phyloP scores from a whole-genome alignment of 2,329 filamentous ascomycete genomes.

The Alternaria gaisen region DNA sequence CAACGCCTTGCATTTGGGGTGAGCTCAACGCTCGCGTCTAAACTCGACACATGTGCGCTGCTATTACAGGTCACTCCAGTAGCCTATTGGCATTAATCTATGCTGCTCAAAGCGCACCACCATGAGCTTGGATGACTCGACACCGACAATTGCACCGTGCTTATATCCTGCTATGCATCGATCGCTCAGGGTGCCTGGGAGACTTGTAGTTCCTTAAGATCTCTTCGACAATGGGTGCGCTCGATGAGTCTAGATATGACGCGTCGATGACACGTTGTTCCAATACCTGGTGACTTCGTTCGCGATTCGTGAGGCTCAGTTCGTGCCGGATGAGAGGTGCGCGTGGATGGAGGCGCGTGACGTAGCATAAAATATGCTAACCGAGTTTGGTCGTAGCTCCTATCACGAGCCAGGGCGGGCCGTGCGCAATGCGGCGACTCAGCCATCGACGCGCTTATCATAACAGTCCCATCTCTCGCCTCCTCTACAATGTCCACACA shows the following conservation, averaged over 20 bases:
- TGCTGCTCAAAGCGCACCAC: not conserved
- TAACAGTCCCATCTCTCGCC: constrained; percentile 20
- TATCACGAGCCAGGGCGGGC: constrained; percentile 24
- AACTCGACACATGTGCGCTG: not conserved
- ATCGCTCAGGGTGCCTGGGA: not conserved
- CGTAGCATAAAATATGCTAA: constrained; percentile 5
- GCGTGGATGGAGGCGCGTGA: constrained; percentile 18
- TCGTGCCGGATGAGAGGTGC: constrained; percentile 12
- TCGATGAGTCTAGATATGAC: not conserved
- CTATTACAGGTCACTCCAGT: not conserved
- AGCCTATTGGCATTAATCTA: not conserved
- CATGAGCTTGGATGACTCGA: not conserved
- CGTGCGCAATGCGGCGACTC: constrained; percentile 30
- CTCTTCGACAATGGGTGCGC: not conserved
- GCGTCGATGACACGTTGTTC: not conserved
- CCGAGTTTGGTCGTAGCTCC: constrained; percentile 10
- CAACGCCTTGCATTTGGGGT: not conserved
- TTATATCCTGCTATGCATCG: not conserved
- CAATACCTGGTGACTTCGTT: not conserved
- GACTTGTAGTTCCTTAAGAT: not conserved
- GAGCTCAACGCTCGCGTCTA: not conserved
- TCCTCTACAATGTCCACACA: constrained; percentile 28
- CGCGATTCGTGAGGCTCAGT: not conserved
- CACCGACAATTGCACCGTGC: not conserved
- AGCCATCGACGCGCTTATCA: constrained; percentile 26